A percentile compares a stretch with the other conserved stretches of the same genome.
Evolutionary conservation across 202 grass and related monocot genomes (phyloP).

Genomic region (Sporobolus alterniflorus): DNA sequence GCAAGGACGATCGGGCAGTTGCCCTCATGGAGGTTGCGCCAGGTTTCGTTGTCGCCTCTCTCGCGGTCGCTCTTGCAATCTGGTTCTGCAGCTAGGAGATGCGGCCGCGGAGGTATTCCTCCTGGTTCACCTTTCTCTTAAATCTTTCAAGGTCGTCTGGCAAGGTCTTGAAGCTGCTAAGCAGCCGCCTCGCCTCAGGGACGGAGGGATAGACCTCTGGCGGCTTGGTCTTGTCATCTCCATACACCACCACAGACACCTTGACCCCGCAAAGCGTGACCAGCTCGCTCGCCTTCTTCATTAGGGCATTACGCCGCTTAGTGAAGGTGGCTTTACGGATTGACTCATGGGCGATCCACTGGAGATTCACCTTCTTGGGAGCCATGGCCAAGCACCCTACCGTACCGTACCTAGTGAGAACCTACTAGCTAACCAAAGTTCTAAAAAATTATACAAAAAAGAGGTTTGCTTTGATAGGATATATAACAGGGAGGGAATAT

Average conservation of each 20-base stretch:
- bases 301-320: constrained; percentile 14
- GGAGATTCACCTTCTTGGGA: constrained; percentile 38
- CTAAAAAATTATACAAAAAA: background rate
- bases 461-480: background rate
- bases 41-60: background rate
- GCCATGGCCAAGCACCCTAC: constrained; percentile 2
- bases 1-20: background rate
- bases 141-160: constrained; percentile 37
- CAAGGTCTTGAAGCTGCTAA: constrained; percentile 18
- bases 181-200: background rate
- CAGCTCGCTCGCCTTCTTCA: constrained; percentile 43
- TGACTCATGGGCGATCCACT: constrained; percentile 31
- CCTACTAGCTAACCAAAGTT: background rate
- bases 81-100: constrained; percentile 1
- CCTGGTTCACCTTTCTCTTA: constrained; percentile 34
- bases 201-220: constrained; percentile 31
- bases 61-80: background rate
- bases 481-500: no score
- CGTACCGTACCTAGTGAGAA: background rate
- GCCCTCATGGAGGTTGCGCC: constrained; percentile 30
- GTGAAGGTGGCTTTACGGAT: constrained; percentile 22
- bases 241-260: constrained; percentile 32
- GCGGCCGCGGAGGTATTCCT: constrained; percentile 30
- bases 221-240: background rate
- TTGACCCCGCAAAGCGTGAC: constrained; percentile 11